phyloP scores from a whole-genome alignment of 2,329 filamentous ascomycete genomes.

The Geosmithia morbida region DNA sequence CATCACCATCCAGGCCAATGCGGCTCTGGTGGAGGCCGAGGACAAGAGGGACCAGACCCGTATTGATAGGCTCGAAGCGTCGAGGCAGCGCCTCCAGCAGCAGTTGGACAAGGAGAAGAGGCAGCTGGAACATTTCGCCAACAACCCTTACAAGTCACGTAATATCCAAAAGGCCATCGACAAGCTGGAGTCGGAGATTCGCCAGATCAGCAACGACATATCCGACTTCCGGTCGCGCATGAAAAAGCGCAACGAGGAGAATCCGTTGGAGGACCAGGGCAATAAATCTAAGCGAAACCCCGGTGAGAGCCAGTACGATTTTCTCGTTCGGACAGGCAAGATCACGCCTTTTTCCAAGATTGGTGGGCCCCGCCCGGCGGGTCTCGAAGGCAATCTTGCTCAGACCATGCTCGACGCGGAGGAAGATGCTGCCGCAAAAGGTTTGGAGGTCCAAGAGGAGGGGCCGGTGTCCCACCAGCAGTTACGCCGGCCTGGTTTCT shows the following conservation, averaged over 20 bases:
- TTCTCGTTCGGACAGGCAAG: slow-evolving; percentile 87
- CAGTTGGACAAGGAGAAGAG: slow-evolving; percentile 45
- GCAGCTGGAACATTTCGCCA: slow-evolving; percentile 25
- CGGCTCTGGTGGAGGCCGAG: slow-evolving; percentile 44
- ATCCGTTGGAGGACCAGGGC: slow-evolving; percentile 25
- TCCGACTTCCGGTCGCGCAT: slow-evolving; percentile 72
- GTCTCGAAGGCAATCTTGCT: slow-evolving; percentile 54
- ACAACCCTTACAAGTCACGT: slow-evolving; percentile 34
- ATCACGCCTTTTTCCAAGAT: slow-evolving; percentile 91
- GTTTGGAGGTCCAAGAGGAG: slow-evolving; percentile 22
- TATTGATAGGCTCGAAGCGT: slow-evolving; percentile 42
- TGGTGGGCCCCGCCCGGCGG: slow-evolving; percentile 44
- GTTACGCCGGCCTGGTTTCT: slow-evolving; percentile 60
- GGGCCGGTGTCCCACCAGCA: slow-evolving; percentile 55
- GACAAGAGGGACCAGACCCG: slow-evolving; percentile 48
- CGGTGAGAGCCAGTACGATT: slow-evolving; percentile 76
- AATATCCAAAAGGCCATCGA: slow-evolving; percentile 52
- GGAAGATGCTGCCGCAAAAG: slow-evolving; percentile 40
- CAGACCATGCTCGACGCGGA: slow-evolving; percentile 74
- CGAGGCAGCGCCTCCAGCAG: slow-evolving; percentile 42
- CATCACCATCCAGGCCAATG: slow-evolving; percentile 51
- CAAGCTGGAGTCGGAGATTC: slow-evolving; percentile 50
- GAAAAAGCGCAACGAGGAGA: slow-evolving; percentile 51
- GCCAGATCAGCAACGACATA: slow-evolving; percentile 55
- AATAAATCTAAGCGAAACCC: slow-evolving; percentile 47